A percentile compares a stretch with the other conserved stretches of the same genome.
Evolutionary conservation across 768 basidiomycete genomes (phyloP).

Genomic region (Jaapia argillacea): DNA sequence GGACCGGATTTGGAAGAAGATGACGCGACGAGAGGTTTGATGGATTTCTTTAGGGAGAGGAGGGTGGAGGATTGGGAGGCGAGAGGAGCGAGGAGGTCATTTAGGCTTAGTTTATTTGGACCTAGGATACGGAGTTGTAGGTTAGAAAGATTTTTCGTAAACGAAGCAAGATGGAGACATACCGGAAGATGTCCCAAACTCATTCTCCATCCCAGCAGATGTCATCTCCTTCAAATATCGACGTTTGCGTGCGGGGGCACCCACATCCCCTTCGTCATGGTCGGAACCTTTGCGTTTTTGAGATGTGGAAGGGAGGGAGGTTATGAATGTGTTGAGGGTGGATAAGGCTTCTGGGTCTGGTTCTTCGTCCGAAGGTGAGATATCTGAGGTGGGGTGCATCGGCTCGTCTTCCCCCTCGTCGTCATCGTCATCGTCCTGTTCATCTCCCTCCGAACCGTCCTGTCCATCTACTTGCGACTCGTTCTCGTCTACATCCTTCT

Average conservation of each 20-base stretch:
- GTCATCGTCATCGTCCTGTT: constrained; percentile 15
- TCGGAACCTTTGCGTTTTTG: constrained; percentile 69
- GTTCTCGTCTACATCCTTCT: constrained; percentile 22
- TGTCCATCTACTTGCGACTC: constrained; percentile 24
- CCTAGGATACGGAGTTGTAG: constrained; percentile 23
- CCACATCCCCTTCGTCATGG: constrained; percentile 21
- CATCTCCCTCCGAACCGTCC: constrained; percentile 15
- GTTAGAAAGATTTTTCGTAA: not conserved
- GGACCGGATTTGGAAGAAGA: constrained; percentile 45
- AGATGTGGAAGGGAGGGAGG: constrained; percentile 49
- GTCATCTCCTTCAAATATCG: constrained; percentile 63
- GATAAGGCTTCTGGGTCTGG: constrained; percentile 52
- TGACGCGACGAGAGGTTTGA: constrained; percentile 53
- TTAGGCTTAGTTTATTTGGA: constrained; percentile 45
- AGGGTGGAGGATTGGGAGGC: constrained; percentile 49
- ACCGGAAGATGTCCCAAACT: constrained; percentile 59
- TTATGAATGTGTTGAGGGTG: constrained; percentile 64
- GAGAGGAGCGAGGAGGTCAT: constrained; percentile 71
- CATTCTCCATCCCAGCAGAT: constrained; percentile 72
- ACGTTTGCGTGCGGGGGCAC: constrained; percentile 35
- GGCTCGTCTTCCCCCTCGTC: constrained; percentile 13
- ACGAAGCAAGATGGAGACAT: constrained; percentile 5
- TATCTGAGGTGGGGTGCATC: no score
- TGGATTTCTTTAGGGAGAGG: constrained; percentile 57
- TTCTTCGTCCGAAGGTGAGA: constrained; percentile 33